These are phyloP conservation scores for Serendipita sp. DNA, from an alignment of 768 basidiomycete species.

Conservation along the genomic window DNA sequence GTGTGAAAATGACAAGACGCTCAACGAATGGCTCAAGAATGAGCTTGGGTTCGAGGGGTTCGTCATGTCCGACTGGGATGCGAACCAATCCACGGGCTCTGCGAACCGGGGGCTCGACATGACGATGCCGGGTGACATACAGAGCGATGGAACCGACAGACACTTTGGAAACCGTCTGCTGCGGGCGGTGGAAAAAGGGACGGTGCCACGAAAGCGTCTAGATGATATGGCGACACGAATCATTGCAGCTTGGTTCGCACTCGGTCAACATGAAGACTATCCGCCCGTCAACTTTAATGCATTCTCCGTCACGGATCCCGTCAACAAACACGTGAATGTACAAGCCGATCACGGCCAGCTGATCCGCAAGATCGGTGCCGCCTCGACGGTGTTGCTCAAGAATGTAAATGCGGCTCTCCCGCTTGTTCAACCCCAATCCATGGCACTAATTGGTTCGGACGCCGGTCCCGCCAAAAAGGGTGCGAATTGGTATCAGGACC, in stretches of 20 bases:
- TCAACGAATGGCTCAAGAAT: conserved; percentile 61
- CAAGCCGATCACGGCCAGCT: conserved; percentile 22
- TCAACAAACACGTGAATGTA: conserved; percentile 22
- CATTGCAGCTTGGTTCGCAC: conserved; percentile 21
- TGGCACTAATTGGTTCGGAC: conserved; percentile 19
- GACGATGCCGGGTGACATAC: conserved; percentile 21
- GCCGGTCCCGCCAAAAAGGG: neutral
- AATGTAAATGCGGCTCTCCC: conserved; percentile 22
- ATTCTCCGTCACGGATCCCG: conserved; percentile 28
- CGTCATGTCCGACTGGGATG: conserved; percentile 64
- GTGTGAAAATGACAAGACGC: conserved; percentile 53
- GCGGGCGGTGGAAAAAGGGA: neutral
- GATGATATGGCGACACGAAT: conserved; percentile 27
- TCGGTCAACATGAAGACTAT: conserved; percentile 22
- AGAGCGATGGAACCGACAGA: neutral
- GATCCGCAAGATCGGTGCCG: conserved; percentile 34
- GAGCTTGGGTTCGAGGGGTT: conserved; percentile 68
- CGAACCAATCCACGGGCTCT: conserved; percentile 45
- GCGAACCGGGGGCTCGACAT: conserved; percentile 27
- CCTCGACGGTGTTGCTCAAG: conserved; percentile 43
- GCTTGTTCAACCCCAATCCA: conserved; percentile 17
- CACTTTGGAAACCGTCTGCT: neutral
- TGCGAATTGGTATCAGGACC: neutral
- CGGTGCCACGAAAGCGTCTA: neutral
- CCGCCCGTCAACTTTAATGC: conserved; percentile 25